Evolutionary conservation across 2,329 filamentous ascomycete species (phyloP).

Genomic region (Fusarium sp.): DNA sequence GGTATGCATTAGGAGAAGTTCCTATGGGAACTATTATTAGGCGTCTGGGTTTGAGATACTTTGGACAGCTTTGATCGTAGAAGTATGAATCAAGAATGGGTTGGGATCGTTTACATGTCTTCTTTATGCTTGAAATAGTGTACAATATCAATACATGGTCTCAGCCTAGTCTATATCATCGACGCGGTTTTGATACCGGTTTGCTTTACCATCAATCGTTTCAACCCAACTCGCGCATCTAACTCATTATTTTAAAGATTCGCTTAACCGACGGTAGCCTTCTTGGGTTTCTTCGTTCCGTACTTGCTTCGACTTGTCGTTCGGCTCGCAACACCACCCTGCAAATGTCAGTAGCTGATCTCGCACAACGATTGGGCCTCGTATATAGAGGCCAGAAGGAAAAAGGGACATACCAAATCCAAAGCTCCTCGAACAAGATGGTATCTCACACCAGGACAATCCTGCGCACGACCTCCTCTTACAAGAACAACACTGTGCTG

Average conservation of each 20-base stretch:
- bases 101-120: constrained; percentile 37
- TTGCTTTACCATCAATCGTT: background rate
- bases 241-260: background rate
- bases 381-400: accelerated
- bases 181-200: constrained; percentile 12
- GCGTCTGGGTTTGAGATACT: constrained; percentile 46
- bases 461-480: constrained; percentile 90
- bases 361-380: background rate
- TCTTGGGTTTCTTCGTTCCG: constrained; percentile 98
- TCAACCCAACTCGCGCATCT: background rate
- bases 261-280: constrained; percentile 66
- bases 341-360: constrained; percentile 25
- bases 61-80: constrained; percentile 47
- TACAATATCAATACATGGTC: constrained; percentile 47
- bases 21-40: constrained; percentile 41
- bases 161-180: constrained; percentile 26
- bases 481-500: constrained; percentile 98
- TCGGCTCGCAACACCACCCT: constrained; percentile 92
- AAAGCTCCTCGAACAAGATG: constrained; percentile 90
- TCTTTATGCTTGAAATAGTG: constrained; percentile 36
- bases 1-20: constrained; percentile 38
- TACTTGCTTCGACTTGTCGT: constrained; percentile 93
- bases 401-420: constrained; percentile 79
- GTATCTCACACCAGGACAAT: constrained; percentile 98
- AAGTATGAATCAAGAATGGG: constrained; percentile 45